These are phyloP conservation scores for Plasmodium falciparum DNA, from an alignment of 169 alveolate species.

Conservation along the genomic window DNA sequence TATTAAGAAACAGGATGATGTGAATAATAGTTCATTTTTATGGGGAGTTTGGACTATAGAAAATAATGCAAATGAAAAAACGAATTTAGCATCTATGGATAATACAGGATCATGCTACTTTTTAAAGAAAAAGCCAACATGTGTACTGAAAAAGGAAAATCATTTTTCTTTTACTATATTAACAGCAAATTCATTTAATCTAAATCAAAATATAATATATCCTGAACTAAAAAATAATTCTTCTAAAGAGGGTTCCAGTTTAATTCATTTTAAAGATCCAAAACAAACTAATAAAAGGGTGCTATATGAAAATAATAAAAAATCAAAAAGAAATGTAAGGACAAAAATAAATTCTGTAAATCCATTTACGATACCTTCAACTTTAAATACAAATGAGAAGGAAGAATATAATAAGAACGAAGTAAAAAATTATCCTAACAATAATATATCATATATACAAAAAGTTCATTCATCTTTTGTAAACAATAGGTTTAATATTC, in stretches of 20 bases:
- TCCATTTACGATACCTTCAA: neutral
- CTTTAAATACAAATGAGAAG: neutral
- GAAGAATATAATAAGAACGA: too few relatives aligned
- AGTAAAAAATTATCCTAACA: too few relatives aligned
- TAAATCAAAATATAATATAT: constrained; percentile 19
- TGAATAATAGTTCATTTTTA: neutral
- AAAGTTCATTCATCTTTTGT: neutral
- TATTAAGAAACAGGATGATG: constrained; percentile 1
- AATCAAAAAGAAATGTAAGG: neutral
- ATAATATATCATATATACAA: neutral
- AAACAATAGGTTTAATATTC: neutral
- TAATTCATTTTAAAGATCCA: neutral
- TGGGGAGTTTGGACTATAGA: constrained; percentile 57
- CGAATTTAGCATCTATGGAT: constrained; percentile 29
- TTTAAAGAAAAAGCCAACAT: constrained; percentile 34
- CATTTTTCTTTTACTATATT: constrained; percentile 45
- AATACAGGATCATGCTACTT: constrained; percentile 35
- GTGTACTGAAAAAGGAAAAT: constrained; percentile 37
- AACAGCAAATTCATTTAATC: constrained; percentile 56
- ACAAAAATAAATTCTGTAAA: neutral
- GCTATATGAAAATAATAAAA: constrained; percentile 5
- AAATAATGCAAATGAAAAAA: neutral
- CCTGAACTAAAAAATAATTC: constrained; percentile 22
- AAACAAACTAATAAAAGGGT: neutral
- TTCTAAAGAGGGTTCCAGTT: neutral